Evolutionary conservation across 148 eudicot genomes (phyloP).

Genomic region (Fagopyrum homotropicum): DNA sequence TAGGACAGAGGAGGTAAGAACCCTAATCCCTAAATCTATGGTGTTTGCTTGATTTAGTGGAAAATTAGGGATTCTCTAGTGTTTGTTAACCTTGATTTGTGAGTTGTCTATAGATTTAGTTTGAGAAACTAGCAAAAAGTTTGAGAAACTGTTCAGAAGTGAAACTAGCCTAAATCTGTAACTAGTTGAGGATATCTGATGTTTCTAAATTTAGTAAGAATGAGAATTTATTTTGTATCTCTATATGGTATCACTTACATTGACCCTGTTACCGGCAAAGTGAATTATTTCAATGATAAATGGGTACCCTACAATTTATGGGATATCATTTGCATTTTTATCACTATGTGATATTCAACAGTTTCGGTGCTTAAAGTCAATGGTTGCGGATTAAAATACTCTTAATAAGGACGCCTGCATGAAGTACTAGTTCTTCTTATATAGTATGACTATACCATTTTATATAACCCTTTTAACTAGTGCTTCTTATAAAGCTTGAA

Average conservation of each 20-base stretch:
- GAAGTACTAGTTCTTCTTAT: neutral
- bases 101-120: too few relatives aligned
- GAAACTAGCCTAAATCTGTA: too few relatives aligned
- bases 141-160: too few relatives aligned
- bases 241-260: neutral
- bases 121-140: too few relatives aligned
- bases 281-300: neutral
- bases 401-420: neutral
- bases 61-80: too few relatives aligned
- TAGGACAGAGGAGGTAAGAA: too few relatives aligned
- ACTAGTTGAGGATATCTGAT: too few relatives aligned
- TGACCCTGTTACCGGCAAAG: neutral
- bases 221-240: neutral
- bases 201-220: too few relatives aligned
- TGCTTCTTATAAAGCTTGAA: neutral
- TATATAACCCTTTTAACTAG: neutral
- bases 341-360: neutral
- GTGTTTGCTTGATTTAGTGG: too few relatives aligned
- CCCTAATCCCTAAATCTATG: too few relatives aligned
- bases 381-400: neutral
- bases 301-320: neutral
- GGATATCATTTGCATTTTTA: neutral
- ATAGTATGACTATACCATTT: neutral
- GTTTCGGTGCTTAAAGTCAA: neutral
- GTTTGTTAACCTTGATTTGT: too few relatives aligned